phyloP scores from a whole-genome alignment of 1,284 basidiomycete genomes.

The Trametes hirsuta region DNA sequence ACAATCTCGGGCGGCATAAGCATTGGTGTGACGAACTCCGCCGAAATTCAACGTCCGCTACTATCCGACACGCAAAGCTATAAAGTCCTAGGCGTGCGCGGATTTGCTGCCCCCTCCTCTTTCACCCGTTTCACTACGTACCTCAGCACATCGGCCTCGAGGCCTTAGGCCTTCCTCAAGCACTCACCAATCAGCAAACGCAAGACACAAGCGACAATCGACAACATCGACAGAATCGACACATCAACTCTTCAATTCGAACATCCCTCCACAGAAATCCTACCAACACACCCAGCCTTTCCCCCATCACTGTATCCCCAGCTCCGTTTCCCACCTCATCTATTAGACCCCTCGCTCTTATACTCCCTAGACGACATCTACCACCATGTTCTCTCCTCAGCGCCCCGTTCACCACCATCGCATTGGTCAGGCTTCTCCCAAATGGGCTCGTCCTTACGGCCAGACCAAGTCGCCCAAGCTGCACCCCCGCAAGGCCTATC shows the following conservation, averaged over 20 bases:
- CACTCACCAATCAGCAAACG: background rate
- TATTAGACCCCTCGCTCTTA: background rate
- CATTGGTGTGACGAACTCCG: too few relatives aligned
- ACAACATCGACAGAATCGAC: background rate
- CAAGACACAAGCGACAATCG: background rate
- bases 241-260: background rate
- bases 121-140: background rate
- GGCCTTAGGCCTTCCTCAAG: background rate
- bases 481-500: conserved; percentile 15
- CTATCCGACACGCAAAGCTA: too few relatives aligned
- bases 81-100: too few relatives aligned
- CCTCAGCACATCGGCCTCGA: background rate
- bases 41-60: too few relatives aligned
- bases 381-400: background rate
- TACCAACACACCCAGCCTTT: background rate
- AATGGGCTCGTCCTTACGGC: conserved; percentile 1
- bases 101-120: background rate
- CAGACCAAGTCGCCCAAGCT: conserved; percentile 2
- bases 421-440: background rate
- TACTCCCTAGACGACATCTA: background rate
- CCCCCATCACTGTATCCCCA: conserved; percentile 8
- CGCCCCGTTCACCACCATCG: background rate
- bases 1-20: too few relatives aligned
- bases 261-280: background rate
- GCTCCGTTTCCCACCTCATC: background rate